phyloP scores from a whole-genome alignment of 2,329 filamentous ascomycete genomes.

The Cryphonectria nitschkei region DNA sequence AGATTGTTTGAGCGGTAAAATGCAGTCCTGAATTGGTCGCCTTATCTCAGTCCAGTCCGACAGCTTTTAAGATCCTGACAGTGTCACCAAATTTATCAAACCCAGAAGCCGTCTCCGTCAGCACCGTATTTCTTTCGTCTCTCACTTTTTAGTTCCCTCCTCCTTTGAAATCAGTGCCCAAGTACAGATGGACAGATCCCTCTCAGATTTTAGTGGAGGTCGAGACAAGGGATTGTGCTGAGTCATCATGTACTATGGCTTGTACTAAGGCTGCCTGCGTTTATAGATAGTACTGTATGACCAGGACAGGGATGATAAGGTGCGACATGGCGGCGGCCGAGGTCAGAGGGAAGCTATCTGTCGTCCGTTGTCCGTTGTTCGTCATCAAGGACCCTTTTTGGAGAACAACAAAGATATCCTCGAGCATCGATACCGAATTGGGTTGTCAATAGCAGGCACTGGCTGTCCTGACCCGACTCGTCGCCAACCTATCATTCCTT shows the following conservation, averaged over 20 bases:
- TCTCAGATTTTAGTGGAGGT: not conserved
- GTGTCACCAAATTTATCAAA: not conserved
- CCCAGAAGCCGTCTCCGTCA: not conserved
- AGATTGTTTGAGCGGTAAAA: not conserved
- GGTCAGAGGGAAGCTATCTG: not conserved
- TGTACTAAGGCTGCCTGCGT: not conserved
- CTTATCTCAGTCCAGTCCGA: not conserved
- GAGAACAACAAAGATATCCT: conserved; percentile 18
- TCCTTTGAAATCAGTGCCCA: not conserved
- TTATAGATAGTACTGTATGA: not conserved
- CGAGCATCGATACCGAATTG: conserved; percentile 16
- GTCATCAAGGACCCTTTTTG: not conserved
- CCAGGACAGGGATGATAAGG: conserved; percentile 3
- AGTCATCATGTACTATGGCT: not conserved
- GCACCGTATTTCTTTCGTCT: not conserved
- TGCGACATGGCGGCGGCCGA: not conserved
- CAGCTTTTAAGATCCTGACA: not conserved
- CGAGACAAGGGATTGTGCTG: not conserved
- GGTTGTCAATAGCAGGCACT: conserved; percentile 24
- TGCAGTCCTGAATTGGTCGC: not conserved
- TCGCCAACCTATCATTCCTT: not conserved
- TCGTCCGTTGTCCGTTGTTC: not conserved
- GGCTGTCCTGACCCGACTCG: not conserved
- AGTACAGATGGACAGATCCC: not conserved
- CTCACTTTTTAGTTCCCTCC: not conserved